Evolutionary conservation across 805 yeast species (phyloP).

Genomic region (Cyberlindnera xylosilytica): DNA sequence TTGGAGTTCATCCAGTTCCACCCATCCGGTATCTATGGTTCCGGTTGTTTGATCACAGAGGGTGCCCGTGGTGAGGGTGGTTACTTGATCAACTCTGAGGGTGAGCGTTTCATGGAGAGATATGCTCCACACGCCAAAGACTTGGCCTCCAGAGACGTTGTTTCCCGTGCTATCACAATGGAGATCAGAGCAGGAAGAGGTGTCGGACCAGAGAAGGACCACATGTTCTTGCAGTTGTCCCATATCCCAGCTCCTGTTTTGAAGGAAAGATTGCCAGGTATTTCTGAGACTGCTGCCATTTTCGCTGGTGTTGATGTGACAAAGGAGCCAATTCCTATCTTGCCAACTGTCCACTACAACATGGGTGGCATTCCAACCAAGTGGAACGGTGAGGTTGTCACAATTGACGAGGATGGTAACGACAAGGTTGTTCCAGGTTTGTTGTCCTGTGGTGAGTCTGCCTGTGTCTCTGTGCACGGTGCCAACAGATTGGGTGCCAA

Average conservation of each 20-base stretch:
- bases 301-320: conserved; percentile 99
- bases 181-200: conserved; percentile 99
- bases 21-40: conserved; percentile 98
- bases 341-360: conserved; percentile 98
- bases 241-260: conserved; percentile 91
- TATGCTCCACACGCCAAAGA: conserved; percentile 99
- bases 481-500: conserved; percentile 99
- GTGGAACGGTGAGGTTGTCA: conserved; percentile 93
- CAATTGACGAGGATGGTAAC: conserved; percentile 78
- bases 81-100: conserved; percentile 90
- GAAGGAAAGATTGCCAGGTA: conserved; percentile 97
- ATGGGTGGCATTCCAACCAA: conserved; percentile 99
- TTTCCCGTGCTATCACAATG: conserved; percentile 96
- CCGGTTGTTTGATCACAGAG: conserved; percentile 98
- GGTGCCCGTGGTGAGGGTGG: conserved; percentile 99
- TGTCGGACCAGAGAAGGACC: conserved; percentile 95
- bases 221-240: conserved; percentile 88
- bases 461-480: conserved; percentile 99
- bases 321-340: conserved; percentile 96
- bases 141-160: conserved; percentile 97
- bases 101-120: conserved; percentile 99
- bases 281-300: conserved; percentile 96
- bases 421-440: conserved; percentile 91
- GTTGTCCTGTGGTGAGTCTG: conserved; percentile 98
- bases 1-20: conserved; percentile 98